These are phyloP conservation scores for Ustilago xerochloae DNA, from an alignment of 1,284 basidiomycete genomes.

Conservation along the genomic window DNA sequence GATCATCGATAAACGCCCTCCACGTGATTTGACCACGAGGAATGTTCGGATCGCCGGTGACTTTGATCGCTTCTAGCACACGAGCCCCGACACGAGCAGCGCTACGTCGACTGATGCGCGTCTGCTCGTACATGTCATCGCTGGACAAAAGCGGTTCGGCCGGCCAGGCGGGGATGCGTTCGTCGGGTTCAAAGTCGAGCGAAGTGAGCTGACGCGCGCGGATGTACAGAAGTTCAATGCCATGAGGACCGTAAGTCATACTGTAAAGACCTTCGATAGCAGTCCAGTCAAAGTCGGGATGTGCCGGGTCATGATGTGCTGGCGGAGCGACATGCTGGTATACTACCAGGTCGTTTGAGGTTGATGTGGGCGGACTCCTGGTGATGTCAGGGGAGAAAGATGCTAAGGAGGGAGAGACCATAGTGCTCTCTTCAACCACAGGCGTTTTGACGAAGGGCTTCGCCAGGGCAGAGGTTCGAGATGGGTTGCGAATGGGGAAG, in stretches of 20 bases:
- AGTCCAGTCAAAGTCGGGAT: constrained; percentile 51
- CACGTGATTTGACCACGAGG: constrained; percentile 53
- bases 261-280: constrained; percentile 48
- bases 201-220: constrained; percentile 47
- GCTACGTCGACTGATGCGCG: constrained; percentile 31
- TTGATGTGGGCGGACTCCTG: not conserved
- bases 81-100: constrained; percentile 39
- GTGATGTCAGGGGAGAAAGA: constrained; percentile 3
- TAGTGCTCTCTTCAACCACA: not conserved
- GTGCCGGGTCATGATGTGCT: constrained; percentile 42
- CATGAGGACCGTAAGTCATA: constrained; percentile 58
- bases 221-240: constrained; percentile 54
- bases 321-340: constrained; percentile 25
- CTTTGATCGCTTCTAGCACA: constrained; percentile 54
- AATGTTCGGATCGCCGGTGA: constrained; percentile 54
- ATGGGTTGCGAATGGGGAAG: constrained; percentile 24
- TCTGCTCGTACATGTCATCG: constrained; percentile 49
- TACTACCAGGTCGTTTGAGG: constrained; percentile 1
- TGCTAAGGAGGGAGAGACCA: constrained; percentile 4
- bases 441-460: not conserved
- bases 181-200: constrained; percentile 48
- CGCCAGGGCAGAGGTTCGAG: constrained; percentile 8
- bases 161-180: constrained; percentile 32
- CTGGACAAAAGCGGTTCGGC: constrained; percentile 44
- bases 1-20: constrained; percentile 55